Percentiles rank a stretch among this genome's conserved stretches.
Conservation (phyloP, 176 grass and related monocot species). For the Triticum dicoccoides region DNA sequence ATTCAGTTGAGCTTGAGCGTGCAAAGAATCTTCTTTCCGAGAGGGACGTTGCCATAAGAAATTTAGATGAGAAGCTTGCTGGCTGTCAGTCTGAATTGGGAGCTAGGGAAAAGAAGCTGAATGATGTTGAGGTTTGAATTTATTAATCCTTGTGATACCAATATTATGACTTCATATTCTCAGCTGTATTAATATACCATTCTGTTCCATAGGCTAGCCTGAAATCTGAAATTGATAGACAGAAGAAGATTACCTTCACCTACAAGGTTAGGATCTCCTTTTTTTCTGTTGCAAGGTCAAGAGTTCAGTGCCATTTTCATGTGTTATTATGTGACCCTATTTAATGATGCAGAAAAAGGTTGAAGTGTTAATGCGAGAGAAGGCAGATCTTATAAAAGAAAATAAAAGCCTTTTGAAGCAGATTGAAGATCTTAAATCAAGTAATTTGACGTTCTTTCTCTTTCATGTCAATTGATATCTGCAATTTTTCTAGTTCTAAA, state of each 20-base stretch:
- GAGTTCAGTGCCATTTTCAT: constrained; percentile 2
- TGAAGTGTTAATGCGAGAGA: constrained; percentile 57
- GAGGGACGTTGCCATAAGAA: constrained; percentile 59
- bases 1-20: constrained; percentile 55
- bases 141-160: neutral
- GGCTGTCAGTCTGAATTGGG: constrained; percentile 65
- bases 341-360: constrained; percentile 60
- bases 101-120: constrained; percentile 71
- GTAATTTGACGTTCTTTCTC: constrained; percentile 33
- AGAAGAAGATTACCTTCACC: constrained; percentile 31
- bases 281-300: constrained; percentile 16
- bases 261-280: constrained; percentile 48
- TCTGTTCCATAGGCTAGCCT: constrained; percentile 45
- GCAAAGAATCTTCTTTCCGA: constrained; percentile 73
- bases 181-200: constrained; percentile 6
- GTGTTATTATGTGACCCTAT: neutral
- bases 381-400: constrained; percentile 50
- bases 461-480: neutral
- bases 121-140: constrained; percentile 73
- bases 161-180: neutral
- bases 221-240: constrained; percentile 65
- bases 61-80: constrained; percentile 70
- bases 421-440: constrained; percentile 95
- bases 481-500: constrained; percentile 19
- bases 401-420: constrained; percentile 70